Evolutionary conservation across 805 yeast genomes (phyloP).

Genomic region (Hanseniaspora vineae): DNA sequence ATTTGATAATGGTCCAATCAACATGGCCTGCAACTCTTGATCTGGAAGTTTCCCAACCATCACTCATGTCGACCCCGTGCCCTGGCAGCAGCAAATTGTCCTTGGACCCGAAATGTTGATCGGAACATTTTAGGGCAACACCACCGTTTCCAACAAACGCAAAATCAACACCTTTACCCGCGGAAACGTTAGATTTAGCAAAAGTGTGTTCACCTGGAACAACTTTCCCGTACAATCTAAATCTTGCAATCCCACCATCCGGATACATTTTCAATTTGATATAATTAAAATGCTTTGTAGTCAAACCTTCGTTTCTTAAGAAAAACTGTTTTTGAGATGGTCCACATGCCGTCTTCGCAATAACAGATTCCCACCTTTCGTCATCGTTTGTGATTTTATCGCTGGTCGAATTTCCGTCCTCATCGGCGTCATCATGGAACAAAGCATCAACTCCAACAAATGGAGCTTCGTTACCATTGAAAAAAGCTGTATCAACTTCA

Average conservation of each 20-base stretch:
- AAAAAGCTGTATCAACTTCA: slow-evolving; percentile 88
- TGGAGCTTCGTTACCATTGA: slow-evolving; percentile 95
- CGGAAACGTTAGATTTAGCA: slow-evolving; percentile 21
- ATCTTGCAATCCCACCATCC: slow-evolving; percentile 95
- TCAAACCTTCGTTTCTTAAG: slow-evolving; percentile 39
- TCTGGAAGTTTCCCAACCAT: slow-evolving; percentile 96
- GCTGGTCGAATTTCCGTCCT: slow-evolving; percentile 19
- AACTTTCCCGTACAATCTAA: slow-evolving; percentile 78
- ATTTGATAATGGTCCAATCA: slow-evolving; percentile 81
- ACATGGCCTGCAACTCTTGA: slow-evolving; percentile 73
- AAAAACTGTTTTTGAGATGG: slow-evolving; percentile 83
- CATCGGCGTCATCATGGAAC: slow-evolving; percentile 22
- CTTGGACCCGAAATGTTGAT: slow-evolving; percentile 90
- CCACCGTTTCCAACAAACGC: slow-evolving; percentile 85
- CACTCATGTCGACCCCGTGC: slow-evolving; percentile 91
- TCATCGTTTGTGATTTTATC: slow-evolving; percentile 21
- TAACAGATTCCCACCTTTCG: slow-evolving; percentile 56
- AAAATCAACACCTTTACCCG: slow-evolving; percentile 31
- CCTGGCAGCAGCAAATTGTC: slow-evolving; percentile 87
- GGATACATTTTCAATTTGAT: slow-evolving; percentile 87
- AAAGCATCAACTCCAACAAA: slow-evolving; percentile 72
- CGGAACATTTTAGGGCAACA: slow-evolving; percentile 68
- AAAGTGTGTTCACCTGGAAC: slow-evolving; percentile 39
- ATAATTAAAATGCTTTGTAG: slow-evolving; percentile 60
- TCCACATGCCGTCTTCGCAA: slow-evolving; percentile 69